phyloP scores from a whole-genome alignment of 2,329 filamentous ascomycete genomes.

The Mollisia scopiformis region DNA sequence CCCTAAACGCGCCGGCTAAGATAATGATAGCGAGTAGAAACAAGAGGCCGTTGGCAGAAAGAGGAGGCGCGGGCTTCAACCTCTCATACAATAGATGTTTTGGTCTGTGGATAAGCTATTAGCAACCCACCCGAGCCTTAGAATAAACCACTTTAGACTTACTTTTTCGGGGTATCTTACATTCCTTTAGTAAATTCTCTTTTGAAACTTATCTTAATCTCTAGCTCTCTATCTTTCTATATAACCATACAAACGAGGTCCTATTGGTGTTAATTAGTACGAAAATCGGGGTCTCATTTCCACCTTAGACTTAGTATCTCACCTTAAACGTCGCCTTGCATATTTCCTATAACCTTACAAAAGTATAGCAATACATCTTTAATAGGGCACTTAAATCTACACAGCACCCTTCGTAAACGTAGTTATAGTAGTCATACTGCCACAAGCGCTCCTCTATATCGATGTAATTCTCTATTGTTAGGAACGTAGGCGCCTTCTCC shows the following conservation, averaged over 20 bases:
- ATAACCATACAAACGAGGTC: constrained; percentile 23
- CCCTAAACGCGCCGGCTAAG: constrained; percentile 11
- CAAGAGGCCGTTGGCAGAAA: constrained; percentile 17
- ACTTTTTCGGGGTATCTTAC: constrained; percentile 20
- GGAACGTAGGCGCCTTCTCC: constrained; percentile 20
- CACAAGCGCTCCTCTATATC: constrained; percentile 21
- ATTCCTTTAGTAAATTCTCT: constrained; percentile 23
- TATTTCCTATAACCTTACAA: too few relatives aligned
- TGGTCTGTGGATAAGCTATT: constrained; percentile 17
- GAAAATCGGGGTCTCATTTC: not conserved
- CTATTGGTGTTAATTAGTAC: constrained; percentile 19
- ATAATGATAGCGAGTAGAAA: constrained; percentile 23
- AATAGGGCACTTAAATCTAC: constrained; percentile 22
- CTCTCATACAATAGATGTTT: constrained; percentile 20
- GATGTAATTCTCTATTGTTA: constrained; percentile 23
- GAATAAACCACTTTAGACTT: constrained; percentile 16
- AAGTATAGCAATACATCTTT: constrained; percentile 25
- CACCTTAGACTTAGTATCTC: too few relatives aligned
- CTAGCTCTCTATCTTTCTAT: constrained; percentile 22
- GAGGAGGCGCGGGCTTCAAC: constrained; percentile 14
- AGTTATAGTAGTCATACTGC: constrained; percentile 20
- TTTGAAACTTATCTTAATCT: constrained; percentile 25
- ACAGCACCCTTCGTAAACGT: constrained; percentile 17
- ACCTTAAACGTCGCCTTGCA: too few relatives aligned
- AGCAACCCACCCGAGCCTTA: constrained; percentile 11